Evolutionary conservation across 176 grass and related monocot genomes (phyloP).

Genomic region (Puya raimondii): DNA sequence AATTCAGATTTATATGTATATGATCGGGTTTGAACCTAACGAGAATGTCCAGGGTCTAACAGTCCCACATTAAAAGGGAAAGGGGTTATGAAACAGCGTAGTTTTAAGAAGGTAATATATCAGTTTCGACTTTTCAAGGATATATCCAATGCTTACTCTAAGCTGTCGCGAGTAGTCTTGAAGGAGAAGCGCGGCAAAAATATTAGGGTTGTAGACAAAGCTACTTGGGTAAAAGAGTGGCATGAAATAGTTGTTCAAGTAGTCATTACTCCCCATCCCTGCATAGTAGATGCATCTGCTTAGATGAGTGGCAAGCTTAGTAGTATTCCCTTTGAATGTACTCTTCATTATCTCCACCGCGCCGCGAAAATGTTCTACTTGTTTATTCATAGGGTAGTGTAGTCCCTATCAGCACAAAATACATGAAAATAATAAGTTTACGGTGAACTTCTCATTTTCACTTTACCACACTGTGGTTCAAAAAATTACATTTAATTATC

Average conservation of each 20-base stretch:
- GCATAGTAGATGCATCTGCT: constrained; percentile 74
- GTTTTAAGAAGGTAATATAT: no score
- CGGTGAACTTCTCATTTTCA: no score
- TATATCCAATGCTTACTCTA: constrained; percentile 4
- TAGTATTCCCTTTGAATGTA: constrained; percentile 29
- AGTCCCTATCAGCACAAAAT: constrained; percentile 25
- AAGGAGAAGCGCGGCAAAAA: constrained; percentile 49
- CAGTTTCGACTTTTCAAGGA: no score
- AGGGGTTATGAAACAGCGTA: no score
- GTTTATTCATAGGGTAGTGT: constrained; percentile 54
- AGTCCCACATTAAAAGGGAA: no score
- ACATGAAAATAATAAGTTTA: no score
- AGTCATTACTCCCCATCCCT: constrained; percentile 52
- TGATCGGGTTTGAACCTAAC: no score
- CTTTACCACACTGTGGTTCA: no score
- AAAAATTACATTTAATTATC: no score
- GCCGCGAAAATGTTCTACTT: constrained; percentile 61
- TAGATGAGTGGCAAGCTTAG: constrained; percentile 18
- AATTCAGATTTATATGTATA: no score
- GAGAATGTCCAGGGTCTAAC: neutral
- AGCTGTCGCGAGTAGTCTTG: constrained; percentile 52
- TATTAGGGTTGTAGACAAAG: constrained; percentile 24
- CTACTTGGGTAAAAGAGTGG: constrained; percentile 44
- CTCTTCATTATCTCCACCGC: constrained; percentile 30
- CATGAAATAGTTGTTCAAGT: constrained; percentile 59